Percentiles rank a stretch among this genome's conserved stretches.
phyloP scores from a whole-genome alignment of 345 rosid species.

The Firmiana major region DNA sequence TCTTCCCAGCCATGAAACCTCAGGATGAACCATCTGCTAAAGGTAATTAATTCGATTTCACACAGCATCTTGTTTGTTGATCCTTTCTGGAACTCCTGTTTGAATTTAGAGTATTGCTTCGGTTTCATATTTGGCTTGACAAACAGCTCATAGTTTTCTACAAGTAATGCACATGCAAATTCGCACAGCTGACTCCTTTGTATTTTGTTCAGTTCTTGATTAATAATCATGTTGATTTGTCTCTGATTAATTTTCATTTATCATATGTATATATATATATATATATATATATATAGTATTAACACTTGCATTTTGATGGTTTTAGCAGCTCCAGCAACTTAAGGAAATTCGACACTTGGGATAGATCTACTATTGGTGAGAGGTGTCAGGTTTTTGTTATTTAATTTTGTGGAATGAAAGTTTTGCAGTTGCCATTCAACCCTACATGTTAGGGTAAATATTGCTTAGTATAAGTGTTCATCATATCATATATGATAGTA shows the following conservation, averaged over 20 bases:
- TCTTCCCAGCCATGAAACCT: constrained; percentile 99
- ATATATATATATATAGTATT: too few relatives aligned
- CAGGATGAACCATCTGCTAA: constrained; percentile 69
- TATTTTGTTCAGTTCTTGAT: not conserved
- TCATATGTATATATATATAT: too few relatives aligned
- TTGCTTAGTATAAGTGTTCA: not conserved
- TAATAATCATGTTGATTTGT: not conserved
- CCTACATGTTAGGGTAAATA: not conserved
- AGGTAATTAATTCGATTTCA: constrained; percentile 32
- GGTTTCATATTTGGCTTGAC: not conserved
- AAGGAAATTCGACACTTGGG: not conserved
- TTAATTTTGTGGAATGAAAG: not conserved
- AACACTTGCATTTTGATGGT: not conserved
- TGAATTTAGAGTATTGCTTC: not conserved
- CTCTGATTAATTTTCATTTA: not conserved
- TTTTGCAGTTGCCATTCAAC: not conserved
- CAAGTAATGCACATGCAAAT: not conserved
- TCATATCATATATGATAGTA: not conserved
- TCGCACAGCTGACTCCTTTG: not conserved
- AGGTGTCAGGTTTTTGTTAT: not conserved
- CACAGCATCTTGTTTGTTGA: not conserved
- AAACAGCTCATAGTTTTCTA: not conserved
- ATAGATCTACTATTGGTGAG: not conserved
- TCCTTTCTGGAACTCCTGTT: not conserved
- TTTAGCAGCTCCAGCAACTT: constrained; percentile 17